phyloP scores from a whole-genome alignment of 768 basidiomycete genomes.

The Dentipellis fragilis region DNA sequence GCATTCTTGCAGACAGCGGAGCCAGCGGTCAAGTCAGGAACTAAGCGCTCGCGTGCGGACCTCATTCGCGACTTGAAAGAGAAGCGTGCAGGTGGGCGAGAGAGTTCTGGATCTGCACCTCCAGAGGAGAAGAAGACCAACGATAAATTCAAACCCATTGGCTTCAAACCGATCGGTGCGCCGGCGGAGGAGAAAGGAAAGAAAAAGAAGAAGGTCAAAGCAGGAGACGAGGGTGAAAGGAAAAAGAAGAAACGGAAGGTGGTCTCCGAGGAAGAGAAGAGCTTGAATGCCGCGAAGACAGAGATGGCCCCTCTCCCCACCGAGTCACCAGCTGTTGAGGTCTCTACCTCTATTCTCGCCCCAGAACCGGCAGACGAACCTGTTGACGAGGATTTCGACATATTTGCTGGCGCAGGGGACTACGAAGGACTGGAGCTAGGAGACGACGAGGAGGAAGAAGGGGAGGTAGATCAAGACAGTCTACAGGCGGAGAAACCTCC shows the following conservation, averaged over 20 bases:
- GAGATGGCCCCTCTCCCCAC: too few species aligned
- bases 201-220: conserved; percentile 44
- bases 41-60: conserved; percentile 74
- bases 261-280: conserved; percentile 12
- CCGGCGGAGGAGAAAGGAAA: conserved; percentile 27
- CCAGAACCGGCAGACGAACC: conserved; percentile 3
- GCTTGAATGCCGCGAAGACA: too few species aligned
- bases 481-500: not conserved
- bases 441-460: conserved; percentile 25
- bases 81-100: conserved; percentile 28
- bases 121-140: conserved; percentile 28
- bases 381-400: conserved; percentile 69
- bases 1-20: conserved; percentile 43
- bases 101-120: conserved; percentile 6
- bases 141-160: conserved; percentile 40
- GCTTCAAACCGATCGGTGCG: conserved; percentile 54
- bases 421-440: conserved; percentile 62
- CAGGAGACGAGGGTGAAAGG: conserved; percentile 27
- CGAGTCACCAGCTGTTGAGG: not conserved
- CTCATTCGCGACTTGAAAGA: conserved; percentile 64
- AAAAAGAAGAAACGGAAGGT: conserved; percentile 55
- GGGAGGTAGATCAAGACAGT: not conserved
- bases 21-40: conserved; percentile 22
- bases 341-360: conserved; percentile 10
- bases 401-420: conserved; percentile 79